These are phyloP conservation scores for Aureobasidium melanogenum DNA, from an alignment of 2,329 filamentous ascomycete species.

Conservation along the genomic window DNA sequence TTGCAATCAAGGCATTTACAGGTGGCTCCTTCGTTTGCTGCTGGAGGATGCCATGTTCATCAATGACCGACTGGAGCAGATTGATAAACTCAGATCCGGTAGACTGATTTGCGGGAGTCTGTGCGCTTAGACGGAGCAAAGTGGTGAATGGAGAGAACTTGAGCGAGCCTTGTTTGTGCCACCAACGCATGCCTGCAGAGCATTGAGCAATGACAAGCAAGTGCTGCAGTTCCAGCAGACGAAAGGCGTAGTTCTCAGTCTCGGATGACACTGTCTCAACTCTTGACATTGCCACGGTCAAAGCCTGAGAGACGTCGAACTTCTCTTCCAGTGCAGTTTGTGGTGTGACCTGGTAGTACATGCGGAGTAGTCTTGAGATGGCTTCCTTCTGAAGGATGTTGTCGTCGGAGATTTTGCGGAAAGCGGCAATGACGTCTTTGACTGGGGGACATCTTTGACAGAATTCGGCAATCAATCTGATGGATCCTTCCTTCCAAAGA, in stretches of 20 bases:
- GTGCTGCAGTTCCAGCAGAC: slow-evolving; percentile 69
- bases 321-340: slow-evolving; percentile 72
- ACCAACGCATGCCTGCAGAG: slow-evolving; percentile 85
- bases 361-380: slow-evolving; percentile 63
- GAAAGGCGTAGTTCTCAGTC: slow-evolving; percentile 40
- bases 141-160: slow-evolving; percentile 61
- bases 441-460: slow-evolving; percentile 69
- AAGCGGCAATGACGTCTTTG: slow-evolving; percentile 68
- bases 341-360: slow-evolving; percentile 81
- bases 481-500: slow-evolving; percentile 62
- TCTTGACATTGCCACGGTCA: slow-evolving; percentile 59
- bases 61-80: slow-evolving; percentile 52
- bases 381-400: slow-evolving; percentile 71
- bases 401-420: slow-evolving; percentile 58
- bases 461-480: slow-evolving; percentile 64
- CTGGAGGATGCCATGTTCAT: slow-evolving; percentile 59
- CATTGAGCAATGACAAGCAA: slow-evolving; percentile 70
- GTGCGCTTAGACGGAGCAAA: slow-evolving; percentile 52
- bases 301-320: slow-evolving; percentile 74
- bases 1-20: slow-evolving; percentile 40
- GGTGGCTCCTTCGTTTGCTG: slow-evolving; percentile 30
- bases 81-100: slow-evolving; percentile 21
- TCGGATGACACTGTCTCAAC: slow-evolving; percentile 36
- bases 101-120: slow-evolving; percentile 30
- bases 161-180: slow-evolving; percentile 60